Evolutionary conservation across 495 filamentous ascomycete genomes (phyloP), one percentile per base, ranked within the genome.

Genomic region (Chaetomium cochliodes): DNA sequence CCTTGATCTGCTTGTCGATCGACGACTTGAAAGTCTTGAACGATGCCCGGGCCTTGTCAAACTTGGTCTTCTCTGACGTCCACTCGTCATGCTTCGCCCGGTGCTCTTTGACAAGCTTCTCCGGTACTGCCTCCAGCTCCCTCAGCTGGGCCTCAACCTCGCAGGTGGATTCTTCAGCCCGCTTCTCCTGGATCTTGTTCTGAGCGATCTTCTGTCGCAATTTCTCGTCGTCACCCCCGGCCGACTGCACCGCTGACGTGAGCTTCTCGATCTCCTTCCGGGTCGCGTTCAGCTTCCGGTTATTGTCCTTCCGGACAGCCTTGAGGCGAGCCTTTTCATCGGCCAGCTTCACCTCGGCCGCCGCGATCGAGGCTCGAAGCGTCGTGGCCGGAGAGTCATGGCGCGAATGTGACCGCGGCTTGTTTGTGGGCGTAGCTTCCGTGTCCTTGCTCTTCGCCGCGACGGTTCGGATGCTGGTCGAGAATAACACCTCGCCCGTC

Each of bases 371-470:
- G 25, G 92, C 92, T 72, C 88, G 90, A 41, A 97, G 81, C 0
- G 93, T 97, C 7, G 92, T 93, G 13, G 87, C 89, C 3, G 93
- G 93, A n/a, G 92, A 96, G 53, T 91, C 88, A 37, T 91, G 88
- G 66, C 91, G 87, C 66, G 87, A 72, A 22, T 69, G 86, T 18
- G 85, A 81, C 25, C 88, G 85, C 65, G 87, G 84, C 53, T 67
- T 61, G 59, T 61, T 63, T 3, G 75, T 78, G 26, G 77, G 63
- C 5, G 69, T n/a, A 44, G 79, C 79, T 57, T 84, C 79, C 57
- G 79, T 73, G 73, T 92, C 90, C 60, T 85, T 81, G 62, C 85
- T 85, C 68, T 87, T 86, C 23, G 89, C 85, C 67, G 85, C 81
- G 61, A 88, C 85, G 22, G 92, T 96, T 75, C 91, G 89, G 71